Evolutionary conservation across 441 rosid species (phyloP), one percentile per base, ranked within the genome.

Genomic region (Jatropha podagrica): DNA sequence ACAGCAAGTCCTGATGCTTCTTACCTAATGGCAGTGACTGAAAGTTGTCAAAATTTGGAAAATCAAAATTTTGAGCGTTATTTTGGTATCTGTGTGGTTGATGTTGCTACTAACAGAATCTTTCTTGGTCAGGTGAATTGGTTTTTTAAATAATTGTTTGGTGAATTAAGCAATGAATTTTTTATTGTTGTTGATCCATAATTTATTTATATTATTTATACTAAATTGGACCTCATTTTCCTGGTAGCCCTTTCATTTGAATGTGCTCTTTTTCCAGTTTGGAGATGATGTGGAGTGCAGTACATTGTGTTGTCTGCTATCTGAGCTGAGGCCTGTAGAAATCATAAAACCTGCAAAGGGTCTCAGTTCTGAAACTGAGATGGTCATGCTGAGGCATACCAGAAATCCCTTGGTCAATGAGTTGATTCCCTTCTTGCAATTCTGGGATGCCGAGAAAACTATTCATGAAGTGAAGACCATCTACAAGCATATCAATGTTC

Each of bases 361-460:
- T 74, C 87, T 96, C 73, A 89, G 97, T 78, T 77, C 88, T 82
- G 93, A 88, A 83, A 85, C 96, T 61, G 98, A 96, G 87, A 89
- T 81, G 78, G 91, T 87, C 54, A 79, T 96, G 71, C 65, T 85
- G 76, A 89, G 98, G 83, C 90, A 96, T 81, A 90, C 99, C 71
- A 89, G 99, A 83, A 90, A 83, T 80, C 95, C 97, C 68, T 87
- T 96, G 74, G 83, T 96, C 75, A 96, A 89, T 83, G 95, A 90
- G 75, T 84, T 96, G 88, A 86, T 85, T 79, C 97, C 96, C 32
- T 64, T 77, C 63, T 68, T 81, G 46, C 97, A 94, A 78, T 94
- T 96, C 80, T 96, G 99, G 99, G 95, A 92, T 85, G 88, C 95
- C n/a, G 90, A 89, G 80, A 94, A 85, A 89, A 94, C 98, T 42